Percentiles rank a stretch among this genome's conserved stretches.
These are phyloP conservation scores for Solanum chiquidenum DNA, from an alignment of 257 asterid genomes.

Conservation along the genomic window DNA sequence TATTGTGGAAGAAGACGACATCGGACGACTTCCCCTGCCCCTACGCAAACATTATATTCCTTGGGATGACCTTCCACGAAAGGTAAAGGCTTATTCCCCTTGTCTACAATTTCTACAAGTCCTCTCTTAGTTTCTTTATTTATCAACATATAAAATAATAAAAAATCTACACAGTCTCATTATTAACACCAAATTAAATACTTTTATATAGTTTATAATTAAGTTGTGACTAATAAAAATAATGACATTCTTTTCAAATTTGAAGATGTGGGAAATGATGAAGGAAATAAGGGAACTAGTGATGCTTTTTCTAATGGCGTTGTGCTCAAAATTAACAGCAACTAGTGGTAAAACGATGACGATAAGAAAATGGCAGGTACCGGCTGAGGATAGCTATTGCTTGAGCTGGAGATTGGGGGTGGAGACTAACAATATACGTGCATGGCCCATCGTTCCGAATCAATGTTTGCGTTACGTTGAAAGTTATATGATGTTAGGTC, in stretches of 20 bases:
- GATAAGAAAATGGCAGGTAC: background rate
- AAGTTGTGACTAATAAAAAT: background rate
- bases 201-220: background rate
- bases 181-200: too few relatives aligned
- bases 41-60: background rate
- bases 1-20: background rate
- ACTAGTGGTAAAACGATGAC: conserved; percentile 6
- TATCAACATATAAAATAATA: background rate
- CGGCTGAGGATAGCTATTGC: conserved; percentile 14
- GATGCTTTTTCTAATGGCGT: conserved; percentile 11
- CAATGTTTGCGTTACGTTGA: background rate
- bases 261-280: conserved; percentile 12
- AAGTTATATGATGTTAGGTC: conserved; percentile 40
- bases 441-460: conserved; percentile 49
- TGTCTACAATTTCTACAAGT: background rate
- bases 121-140: background rate
- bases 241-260: background rate
- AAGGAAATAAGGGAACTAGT: conserved; percentile 23
- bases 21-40: background rate
- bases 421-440: conserved; percentile 53
- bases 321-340: conserved; percentile 22
- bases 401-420: conserved; percentile 64
- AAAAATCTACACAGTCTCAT: background rate
- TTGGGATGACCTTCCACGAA: background rate
- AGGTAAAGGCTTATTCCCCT: background rate